These are phyloP conservation scores for Phyllachora maydis DNA, from an alignment of 2,329 filamentous ascomycete species.

Conservation along the genomic window DNA sequence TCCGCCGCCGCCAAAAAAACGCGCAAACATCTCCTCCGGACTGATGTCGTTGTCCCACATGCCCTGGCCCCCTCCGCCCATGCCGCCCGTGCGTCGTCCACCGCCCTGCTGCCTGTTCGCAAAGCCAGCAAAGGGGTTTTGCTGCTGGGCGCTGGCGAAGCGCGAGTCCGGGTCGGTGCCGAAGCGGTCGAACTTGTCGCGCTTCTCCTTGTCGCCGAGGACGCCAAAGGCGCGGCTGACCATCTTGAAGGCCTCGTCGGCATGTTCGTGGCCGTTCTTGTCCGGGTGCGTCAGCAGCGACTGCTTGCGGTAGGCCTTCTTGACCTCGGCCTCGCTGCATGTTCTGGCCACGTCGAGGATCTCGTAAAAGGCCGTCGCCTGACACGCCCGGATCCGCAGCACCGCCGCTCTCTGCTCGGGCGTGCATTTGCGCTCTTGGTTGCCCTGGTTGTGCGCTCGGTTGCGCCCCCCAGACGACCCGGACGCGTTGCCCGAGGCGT, in stretches of 20 bases:
- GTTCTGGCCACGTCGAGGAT: constrained; percentile 54
- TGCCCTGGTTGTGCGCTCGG: constrained; percentile 57
- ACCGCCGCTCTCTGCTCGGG: constrained; percentile 83
- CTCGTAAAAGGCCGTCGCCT: constrained; percentile 81
- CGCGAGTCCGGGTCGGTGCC: constrained; percentile 84
- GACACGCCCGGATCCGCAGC: constrained; percentile 67
- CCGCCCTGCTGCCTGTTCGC: constrained; percentile 8
- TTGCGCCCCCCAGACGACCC: constrained; percentile 15
- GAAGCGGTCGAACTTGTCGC: constrained; percentile 68
- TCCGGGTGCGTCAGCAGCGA: constrained; percentile 91
- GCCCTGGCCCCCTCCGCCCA: constrained; percentile 19
- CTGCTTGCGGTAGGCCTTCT: constrained; percentile 92
- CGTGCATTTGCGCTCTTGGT: constrained; percentile 60
- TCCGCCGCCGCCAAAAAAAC: constrained; percentile 83
- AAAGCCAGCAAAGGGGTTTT: constrained; percentile 45
- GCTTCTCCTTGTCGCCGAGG: constrained; percentile 84
- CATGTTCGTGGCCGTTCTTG: constrained; percentile 91
- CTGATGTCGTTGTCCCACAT: constrained; percentile 85
- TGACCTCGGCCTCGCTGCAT: constrained; percentile 68
- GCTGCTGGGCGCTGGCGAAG: constrained; percentile 44
- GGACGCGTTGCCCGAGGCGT: constrained; percentile 20
- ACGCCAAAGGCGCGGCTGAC: constrained; percentile 86
- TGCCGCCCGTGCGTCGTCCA: constrained; percentile 14
- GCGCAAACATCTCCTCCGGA: constrained; percentile 88
- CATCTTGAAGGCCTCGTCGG: constrained; percentile 98